Evolutionary conservation across 148 eudicot genomes (phyloP).

Genomic region (Heliosperma pusillum): DNA sequence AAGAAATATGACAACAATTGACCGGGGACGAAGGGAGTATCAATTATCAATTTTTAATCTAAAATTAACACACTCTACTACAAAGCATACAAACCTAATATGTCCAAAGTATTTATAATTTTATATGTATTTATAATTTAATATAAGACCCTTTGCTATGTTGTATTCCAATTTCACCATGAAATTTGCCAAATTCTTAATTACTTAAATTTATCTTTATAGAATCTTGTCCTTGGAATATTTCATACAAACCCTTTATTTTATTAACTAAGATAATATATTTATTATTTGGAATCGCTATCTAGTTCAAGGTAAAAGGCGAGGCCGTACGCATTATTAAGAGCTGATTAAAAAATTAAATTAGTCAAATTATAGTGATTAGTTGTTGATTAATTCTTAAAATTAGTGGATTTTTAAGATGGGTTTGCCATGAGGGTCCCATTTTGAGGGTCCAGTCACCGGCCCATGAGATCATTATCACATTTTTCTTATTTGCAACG

Average conservation of each 20-base stretch:
- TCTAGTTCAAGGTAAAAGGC: not conserved
- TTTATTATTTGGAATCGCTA: not conserved
- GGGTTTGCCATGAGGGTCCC: not conserved
- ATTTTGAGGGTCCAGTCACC: not conserved
- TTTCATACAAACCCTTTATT: slow-evolving; percentile 1
- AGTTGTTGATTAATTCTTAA: not conserved
- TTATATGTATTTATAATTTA: no score
- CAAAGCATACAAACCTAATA: not conserved
- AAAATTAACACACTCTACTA: no score
- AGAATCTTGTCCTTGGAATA: not conserved
- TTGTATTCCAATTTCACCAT: not conserved
- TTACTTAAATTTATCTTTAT: not conserved
- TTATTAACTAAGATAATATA: not conserved
- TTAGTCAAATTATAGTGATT: not conserved
- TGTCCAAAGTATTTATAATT: not conserved
- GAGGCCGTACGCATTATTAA: not conserved
- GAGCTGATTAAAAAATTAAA: not conserved
- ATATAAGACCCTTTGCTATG: not conserved
- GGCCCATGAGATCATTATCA: slow-evolving; percentile 44
- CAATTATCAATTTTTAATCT: no score
- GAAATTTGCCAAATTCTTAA: not conserved
- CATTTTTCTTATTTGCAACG: slow-evolving; percentile 37
- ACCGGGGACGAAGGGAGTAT: no score
- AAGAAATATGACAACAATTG: no score
- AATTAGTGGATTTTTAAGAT: not conserved